Evolutionary conservation across 1,139 yeast species (phyloP), one percentile per base, ranked within the genome.

Genomic region (Zygoascus meyerae): DNA sequence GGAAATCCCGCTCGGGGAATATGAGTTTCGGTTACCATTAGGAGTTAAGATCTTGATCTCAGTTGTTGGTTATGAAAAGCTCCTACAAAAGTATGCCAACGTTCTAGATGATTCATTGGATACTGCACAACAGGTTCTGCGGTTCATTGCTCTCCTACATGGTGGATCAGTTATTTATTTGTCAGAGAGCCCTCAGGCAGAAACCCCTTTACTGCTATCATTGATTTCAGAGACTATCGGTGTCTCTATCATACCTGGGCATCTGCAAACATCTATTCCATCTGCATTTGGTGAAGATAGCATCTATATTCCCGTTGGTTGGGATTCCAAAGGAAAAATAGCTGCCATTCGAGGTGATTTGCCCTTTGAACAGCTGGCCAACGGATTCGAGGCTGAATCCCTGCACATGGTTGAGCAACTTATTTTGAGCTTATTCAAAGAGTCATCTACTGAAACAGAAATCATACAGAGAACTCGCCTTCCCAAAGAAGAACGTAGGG

Each of bases 121-220:
- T 48, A 68, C 58, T 46, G 57, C 72, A 2, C 87, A 83, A 57
- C 85, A 82, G 55, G 57, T 70, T 39, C 53, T 81, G 29, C 69
- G 95, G 34, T 63, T 73, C 8, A 51, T 79, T 0, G 68, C 78
- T 10, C 58, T 78, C 43, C 66, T 70, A 34, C 75, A 75, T 55
- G 75, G 66, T 4, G 66, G 62, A 1, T 59, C 65, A 4, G 48
- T 62, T 3, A 54, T 61, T 1, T 57, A 57, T 31, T 46, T 54
- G 2, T 54, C 60, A 11, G 26, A 7, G 6, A 21, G 26, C 26
- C 48, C 48, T 18, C 34, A 39, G n/a, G 41, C 55, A 11, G 12
- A 37, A 11, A 48, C 46, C 5, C 42, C 46, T 2, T 51, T 50
- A 10, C 40, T 49, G 9, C 52, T 45, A 14, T 50, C 49, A 17